Evolutionary conservation across 306 rosid species (phyloP).

Genomic region (Albizia julibrissin): DNA sequence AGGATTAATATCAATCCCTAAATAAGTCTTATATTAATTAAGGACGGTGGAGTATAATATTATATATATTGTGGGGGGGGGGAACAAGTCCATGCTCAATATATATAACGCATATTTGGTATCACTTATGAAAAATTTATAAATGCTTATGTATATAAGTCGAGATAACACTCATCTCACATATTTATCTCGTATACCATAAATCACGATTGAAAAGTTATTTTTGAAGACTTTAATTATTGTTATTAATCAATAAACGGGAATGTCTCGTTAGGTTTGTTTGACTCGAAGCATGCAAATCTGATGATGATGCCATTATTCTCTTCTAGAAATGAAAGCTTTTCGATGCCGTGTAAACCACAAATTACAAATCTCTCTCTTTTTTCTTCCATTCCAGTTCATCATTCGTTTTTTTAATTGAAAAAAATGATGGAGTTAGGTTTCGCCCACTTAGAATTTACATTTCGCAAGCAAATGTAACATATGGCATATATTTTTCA

Average conservation of each 20-base stretch:
- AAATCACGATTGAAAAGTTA: no score
- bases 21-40: no score
- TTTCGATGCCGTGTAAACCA: slow-evolving; percentile 7
- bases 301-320: neutral
- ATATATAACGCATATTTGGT: no score
- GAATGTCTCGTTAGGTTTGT: neutral
- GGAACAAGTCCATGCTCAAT: neutral
- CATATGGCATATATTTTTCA: neutral
- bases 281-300: neutral
- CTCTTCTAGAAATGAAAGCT: neutral
- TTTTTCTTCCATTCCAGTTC: neutral
- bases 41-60: no score
- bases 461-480: neutral
- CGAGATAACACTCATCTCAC: no score
- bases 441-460: neutral
- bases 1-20: no score
- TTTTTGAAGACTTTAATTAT: no score
- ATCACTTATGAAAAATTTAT: no score
- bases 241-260: neutral
- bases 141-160: no score
- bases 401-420: neutral
- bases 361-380: slow-evolving; percentile 14
- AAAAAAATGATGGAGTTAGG: neutral
- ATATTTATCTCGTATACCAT: no score
- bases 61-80: no score